These are phyloP conservation scores for Moniliophthora roreri DNA, from an alignment of 1,284 basidiomycete genomes.

Conservation along the genomic window DNA sequence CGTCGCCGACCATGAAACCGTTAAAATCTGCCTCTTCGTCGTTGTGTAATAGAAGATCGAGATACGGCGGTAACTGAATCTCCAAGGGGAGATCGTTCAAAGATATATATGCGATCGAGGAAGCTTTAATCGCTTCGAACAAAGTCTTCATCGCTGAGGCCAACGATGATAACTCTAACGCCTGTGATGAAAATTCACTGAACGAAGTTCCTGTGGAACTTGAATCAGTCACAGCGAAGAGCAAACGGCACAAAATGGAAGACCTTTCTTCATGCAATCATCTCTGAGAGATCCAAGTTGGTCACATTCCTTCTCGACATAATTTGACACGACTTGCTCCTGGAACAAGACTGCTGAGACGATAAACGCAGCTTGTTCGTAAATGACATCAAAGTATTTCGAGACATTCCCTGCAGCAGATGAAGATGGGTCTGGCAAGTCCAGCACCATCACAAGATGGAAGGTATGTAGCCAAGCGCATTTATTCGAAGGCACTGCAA, in stretches of 20 bases:
- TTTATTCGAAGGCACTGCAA: slow-evolving; percentile 17
- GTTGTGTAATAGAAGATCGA: slow-evolving; percentile 65
- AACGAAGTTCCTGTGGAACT: slow-evolving; percentile 51
- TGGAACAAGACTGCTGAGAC: slow-evolving; percentile 87
- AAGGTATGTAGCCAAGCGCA: slow-evolving; percentile 75
- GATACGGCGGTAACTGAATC: slow-evolving; percentile 78
- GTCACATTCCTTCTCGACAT: slow-evolving; percentile 79
- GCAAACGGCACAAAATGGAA: slow-evolving; percentile 7
- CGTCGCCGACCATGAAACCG: slow-evolving; percentile 33
- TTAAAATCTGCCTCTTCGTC: slow-evolving; percentile 57
- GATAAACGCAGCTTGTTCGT: slow-evolving; percentile 85
- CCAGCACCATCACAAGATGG: slow-evolving; percentile 86
- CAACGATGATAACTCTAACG: slow-evolving; percentile 67
- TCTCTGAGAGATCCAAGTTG: slow-evolving; percentile 69
- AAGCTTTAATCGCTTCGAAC: slow-evolving; percentile 73
- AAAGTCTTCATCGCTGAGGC: slow-evolving; percentile 74
- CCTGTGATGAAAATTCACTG: slow-evolving; percentile 52
- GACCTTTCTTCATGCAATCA: slow-evolving; percentile 61
- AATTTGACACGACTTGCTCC: slow-evolving; percentile 82
- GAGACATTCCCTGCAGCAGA: slow-evolving; percentile 73
- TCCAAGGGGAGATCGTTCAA: slow-evolving; percentile 78
- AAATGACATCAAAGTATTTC: slow-evolving; percentile 82
- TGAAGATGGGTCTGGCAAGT: slow-evolving; percentile 86
- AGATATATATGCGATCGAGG: slow-evolving; percentile 71
- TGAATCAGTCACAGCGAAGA: background rate